Conservation (phyloP, 2,329 filamentous ascomycete species). For the Colletotrichum sp. region DNA sequence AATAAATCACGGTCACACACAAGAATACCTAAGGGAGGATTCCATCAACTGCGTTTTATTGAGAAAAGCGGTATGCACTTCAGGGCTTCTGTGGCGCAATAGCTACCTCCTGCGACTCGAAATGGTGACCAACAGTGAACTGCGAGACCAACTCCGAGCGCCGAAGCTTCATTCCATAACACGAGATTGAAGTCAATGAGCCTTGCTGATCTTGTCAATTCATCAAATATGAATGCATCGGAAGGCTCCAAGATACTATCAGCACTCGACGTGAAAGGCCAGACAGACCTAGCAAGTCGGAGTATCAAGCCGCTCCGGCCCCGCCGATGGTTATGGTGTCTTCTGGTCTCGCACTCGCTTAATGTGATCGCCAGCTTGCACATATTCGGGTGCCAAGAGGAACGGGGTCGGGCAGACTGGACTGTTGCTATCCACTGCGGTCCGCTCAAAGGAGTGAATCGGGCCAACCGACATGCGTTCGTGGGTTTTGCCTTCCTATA, state of each 20-base stretch:
- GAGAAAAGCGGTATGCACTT: accelerated
- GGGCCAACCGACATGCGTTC: no score
- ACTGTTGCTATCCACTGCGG: not conserved
- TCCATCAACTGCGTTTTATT: accelerated
- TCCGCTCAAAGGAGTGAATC: not conserved
- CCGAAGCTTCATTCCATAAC: accelerated
- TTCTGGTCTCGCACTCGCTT: not conserved
- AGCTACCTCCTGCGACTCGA: not conserved
- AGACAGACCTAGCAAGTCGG: not conserved
- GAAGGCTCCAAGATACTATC: not conserved
- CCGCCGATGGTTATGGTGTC: not conserved
- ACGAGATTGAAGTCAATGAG: not conserved
- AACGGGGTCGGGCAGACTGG: not conserved
- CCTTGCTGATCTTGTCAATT: not conserved
- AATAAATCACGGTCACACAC: no score
- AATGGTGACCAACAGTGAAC: not conserved
- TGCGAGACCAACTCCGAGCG: not conserved
- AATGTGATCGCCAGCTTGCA: not conserved
- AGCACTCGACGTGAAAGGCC: accelerated
- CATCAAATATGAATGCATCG: accelerated
- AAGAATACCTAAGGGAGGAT: accelerated
- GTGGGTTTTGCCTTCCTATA: not conserved
- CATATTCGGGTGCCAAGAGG: not conserved
- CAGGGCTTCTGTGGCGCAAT: accelerated
- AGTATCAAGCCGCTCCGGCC: not conserved